Conservation (phyloP, 352 stramenopile genomes). For the Phytophthora constricta region DNA sequence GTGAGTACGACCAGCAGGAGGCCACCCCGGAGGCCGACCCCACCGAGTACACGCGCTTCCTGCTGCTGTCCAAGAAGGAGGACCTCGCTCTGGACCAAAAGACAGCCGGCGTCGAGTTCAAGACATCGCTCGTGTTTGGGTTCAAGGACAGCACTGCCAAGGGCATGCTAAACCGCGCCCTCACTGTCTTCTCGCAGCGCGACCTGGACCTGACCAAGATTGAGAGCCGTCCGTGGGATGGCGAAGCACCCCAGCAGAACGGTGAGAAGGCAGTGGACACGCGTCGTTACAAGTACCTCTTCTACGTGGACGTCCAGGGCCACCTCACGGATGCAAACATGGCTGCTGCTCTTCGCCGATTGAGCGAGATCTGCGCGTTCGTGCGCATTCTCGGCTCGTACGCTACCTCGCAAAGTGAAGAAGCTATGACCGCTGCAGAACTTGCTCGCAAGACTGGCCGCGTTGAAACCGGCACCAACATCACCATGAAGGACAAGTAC, state of each 20-base stretch:
- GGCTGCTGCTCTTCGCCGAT: slow-evolving; percentile 74
- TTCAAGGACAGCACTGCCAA: slow-evolving; percentile 71
- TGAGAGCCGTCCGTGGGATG: slow-evolving; percentile 69
- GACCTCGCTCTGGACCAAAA: slow-evolving; percentile 42
- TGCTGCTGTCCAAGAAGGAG: slow-evolving; percentile 78
- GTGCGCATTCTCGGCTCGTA: slow-evolving; percentile 88
- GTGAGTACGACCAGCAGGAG: slow-evolving; percentile 62
- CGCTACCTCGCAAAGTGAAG: slow-evolving; percentile 44
- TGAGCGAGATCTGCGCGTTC: slow-evolving; percentile 86
- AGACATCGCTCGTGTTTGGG: slow-evolving; percentile 79
- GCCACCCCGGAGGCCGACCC: slow-evolving; percentile 48
- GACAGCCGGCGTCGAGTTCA: slow-evolving; percentile 50
- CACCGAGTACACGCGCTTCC: slow-evolving; percentile 89
- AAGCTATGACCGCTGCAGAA: slow-evolving; percentile 19
- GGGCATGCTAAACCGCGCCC: slow-evolving; percentile 65
- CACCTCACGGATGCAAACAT: slow-evolving; percentile 71
- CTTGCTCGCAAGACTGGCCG: slow-evolving; percentile 23
- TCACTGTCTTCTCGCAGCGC: slow-evolving; percentile 66
- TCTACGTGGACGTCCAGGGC: slow-evolving; percentile 78
- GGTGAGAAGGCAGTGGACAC: slow-evolving; percentile 33
- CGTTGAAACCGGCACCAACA: slow-evolving; percentile 26
- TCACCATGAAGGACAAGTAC: slow-evolving; percentile 65
- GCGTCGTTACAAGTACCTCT: slow-evolving; percentile 76
- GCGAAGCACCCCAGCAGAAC: slow-evolving; percentile 54
- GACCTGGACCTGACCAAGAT: slow-evolving; percentile 80